Percentiles rank a stretch among this genome's conserved stretches.
phyloP scores from a whole-genome alignment of 2,329 filamentous ascomycete species.

The Epichloe bromicola region DNA sequence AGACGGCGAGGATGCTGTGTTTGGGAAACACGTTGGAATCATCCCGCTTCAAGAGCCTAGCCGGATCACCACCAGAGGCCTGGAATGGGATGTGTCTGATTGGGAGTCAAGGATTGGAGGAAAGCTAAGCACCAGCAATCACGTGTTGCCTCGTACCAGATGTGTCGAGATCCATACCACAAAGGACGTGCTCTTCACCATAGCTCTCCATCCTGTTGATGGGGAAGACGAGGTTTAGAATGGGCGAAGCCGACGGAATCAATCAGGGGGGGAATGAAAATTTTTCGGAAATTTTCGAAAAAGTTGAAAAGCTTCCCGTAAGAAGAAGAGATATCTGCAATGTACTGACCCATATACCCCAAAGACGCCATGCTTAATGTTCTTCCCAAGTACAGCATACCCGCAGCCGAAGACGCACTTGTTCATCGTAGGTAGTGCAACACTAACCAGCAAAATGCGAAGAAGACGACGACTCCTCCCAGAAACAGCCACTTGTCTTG shows the following conservation, averaged over 20 bases:
- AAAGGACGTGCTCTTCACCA: conserved; percentile 59
- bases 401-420: neutral
- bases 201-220: conserved; percentile 40
- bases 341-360: conserved; percentile 6
- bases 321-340: conserved; percentile 4
- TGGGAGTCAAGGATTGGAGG: conserved; percentile 71
- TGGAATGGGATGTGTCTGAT: conserved; percentile 81
- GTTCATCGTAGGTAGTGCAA: conserved; percentile 61
- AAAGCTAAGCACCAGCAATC: conserved; percentile 68
- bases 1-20: conserved; percentile 33
- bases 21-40: conserved; percentile 74
- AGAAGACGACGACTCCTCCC: conserved; percentile 73
- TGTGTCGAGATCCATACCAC: conserved; percentile 51
- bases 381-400: neutral
- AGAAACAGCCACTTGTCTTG: conserved; percentile 99
- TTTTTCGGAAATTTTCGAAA: neutral
- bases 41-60: conserved; percentile 71
- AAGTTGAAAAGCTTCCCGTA: neutral
- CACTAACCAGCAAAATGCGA: conserved; percentile 84
- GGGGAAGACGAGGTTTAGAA: conserved; percentile 18
- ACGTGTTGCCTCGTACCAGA: conserved; percentile 45
- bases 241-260: neutral
- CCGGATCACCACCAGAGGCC: conserved; percentile 62
- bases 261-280: neutral
- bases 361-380: conserved; percentile 9